phyloP scores from a whole-genome alignment of 2,329 filamentous ascomycete species.

The Allantophomopsis lycopodina region DNA sequence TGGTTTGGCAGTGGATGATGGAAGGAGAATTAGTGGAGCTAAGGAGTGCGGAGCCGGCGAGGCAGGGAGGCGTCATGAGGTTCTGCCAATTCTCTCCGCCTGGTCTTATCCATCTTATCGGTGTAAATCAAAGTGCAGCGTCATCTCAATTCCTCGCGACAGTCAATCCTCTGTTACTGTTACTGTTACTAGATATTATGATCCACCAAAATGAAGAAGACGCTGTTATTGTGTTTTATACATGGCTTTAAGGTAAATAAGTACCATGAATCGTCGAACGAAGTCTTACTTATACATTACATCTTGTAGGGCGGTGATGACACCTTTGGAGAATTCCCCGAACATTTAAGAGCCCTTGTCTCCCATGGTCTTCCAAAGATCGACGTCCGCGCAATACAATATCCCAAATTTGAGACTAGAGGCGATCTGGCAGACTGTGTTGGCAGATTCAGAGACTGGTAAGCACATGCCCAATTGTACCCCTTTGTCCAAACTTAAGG shows the following conservation, averaged over 20 bases:
- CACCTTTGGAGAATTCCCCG: slow-evolving; percentile 67
- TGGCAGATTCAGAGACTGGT: slow-evolving; percentile 63
- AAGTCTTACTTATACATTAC: slow-evolving; percentile 1
- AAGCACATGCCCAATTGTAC: slow-evolving; percentile 7
- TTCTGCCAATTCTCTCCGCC: too few relatives aligned
- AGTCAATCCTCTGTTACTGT: too few relatives aligned
- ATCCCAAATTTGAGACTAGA: slow-evolving; percentile 71
- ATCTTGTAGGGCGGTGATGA: slow-evolving; percentile 52
- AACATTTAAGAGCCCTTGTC: slow-evolving; percentile 52
- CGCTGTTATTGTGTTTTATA: slow-evolving; percentile 68
- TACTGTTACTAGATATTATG: background rate
- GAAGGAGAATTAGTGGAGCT: too few relatives aligned
- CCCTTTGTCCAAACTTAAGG: too few relatives aligned
- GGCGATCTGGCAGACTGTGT: slow-evolving; percentile 64
- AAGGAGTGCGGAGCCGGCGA: too few relatives aligned
- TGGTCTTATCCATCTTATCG: too few relatives aligned
- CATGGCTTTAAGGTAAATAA: slow-evolving; percentile 67
- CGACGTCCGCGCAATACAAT: slow-evolving; percentile 54
- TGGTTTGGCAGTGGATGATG: too few relatives aligned
- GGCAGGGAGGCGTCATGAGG: too few relatives aligned
- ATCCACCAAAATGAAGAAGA: slow-evolving; percentile 52
- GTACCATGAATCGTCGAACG: background rate
- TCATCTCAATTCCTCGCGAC: too few relatives aligned
- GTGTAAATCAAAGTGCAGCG: too few relatives aligned
- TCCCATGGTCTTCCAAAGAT: slow-evolving; percentile 54